A percentile compares a stretch with the other conserved stretches of the same genome.
These are phyloP conservation scores for Coemansia sp. DNA, from an alignment of 192 early-diverging fungal genomes.

Conservation along the genomic window DNA sequence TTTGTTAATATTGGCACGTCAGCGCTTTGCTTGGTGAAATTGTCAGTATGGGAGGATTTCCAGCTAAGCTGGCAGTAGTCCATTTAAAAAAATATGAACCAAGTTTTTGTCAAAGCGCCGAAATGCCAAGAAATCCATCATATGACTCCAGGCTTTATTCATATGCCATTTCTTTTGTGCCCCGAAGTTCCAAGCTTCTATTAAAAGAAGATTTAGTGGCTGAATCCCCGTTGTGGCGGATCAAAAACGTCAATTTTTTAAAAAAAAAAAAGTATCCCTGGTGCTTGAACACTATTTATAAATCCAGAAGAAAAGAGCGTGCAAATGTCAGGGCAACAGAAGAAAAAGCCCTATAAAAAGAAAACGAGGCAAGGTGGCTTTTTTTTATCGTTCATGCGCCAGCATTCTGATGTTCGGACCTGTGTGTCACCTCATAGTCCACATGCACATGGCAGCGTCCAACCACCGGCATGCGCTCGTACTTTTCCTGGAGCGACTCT, in stretches of 20 bases:
- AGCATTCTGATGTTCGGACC: conserved; percentile 68
- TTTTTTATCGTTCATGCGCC: conserved; percentile 7
- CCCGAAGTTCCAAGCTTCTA: not conserved
- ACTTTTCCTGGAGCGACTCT: conserved; percentile 83
- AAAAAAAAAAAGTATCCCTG: too few species aligned
- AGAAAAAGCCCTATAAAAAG: not conserved
- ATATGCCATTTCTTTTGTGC: not conserved
- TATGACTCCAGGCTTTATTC: not conserved
- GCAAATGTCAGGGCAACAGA: not conserved
- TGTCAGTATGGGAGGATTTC: not conserved
- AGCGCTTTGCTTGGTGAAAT: too few species aligned
- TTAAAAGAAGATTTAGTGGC: not conserved
- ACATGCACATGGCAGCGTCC: conserved; percentile 94
- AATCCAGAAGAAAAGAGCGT: not conserved
- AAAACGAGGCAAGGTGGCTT: not conserved
- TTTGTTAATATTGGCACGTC: too few species aligned
- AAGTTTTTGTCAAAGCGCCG: not conserved
- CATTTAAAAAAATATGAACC: not conserved
- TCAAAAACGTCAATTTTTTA: not conserved
- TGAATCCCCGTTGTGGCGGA: not conserved
- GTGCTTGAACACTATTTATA: not conserved
- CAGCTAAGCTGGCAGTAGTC: not conserved
- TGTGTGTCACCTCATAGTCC: conserved; percentile 88
- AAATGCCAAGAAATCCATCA: not conserved
- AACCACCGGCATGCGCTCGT: conserved; percentile 81